These are phyloP conservation scores for Adiantum capillusveneris DNA, from an alignment of 75 land plant species.

Conservation along the genomic window DNA sequence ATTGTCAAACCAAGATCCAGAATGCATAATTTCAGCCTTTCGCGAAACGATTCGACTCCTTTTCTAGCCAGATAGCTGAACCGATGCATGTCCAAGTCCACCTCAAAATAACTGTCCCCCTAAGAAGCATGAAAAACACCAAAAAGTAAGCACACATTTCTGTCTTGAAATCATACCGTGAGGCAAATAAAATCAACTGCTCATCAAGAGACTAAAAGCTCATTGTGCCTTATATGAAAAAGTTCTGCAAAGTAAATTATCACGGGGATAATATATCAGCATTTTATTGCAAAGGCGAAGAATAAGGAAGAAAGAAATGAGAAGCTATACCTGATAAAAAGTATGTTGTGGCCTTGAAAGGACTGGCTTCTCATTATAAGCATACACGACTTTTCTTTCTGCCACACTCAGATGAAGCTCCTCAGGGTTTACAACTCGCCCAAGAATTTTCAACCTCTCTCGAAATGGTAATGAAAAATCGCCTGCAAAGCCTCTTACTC, in stretches of 20 bases:
- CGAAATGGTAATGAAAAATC: constrained; percentile 59
- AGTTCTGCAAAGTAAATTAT: no score
- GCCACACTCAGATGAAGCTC: constrained; percentile 62
- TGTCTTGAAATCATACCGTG: no score
- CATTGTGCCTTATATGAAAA: no score
- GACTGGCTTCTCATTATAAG: constrained; percentile 83
- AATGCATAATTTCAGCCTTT: constrained; percentile 52
- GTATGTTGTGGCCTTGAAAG: constrained; percentile 88
- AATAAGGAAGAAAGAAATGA: no score
- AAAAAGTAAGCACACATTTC: no score
- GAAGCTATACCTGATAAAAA: constrained; percentile 49
- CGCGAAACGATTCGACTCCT: constrained; percentile 76
- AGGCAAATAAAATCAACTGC: no score
- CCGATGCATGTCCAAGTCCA: constrained; percentile 82
- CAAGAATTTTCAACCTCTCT: constrained; percentile 76
- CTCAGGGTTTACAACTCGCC: constrained; percentile 64
- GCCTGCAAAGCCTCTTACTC: constrained; percentile 56
- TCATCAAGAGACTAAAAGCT: no score
- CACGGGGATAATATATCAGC: no score
- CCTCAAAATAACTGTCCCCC: constrained; percentile 79
- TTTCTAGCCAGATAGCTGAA: constrained; percentile 85
- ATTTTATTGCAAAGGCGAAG: no score
- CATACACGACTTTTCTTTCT: constrained; percentile 57
- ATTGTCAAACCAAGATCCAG: constrained; percentile 81
- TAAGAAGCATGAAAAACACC: constrained; percentile 9